Percentiles rank a stretch among this genome's conserved stretches.
Evolutionary conservation across 768 basidiomycete species (phyloP).

Genomic region (Pholiota molesta): DNA sequence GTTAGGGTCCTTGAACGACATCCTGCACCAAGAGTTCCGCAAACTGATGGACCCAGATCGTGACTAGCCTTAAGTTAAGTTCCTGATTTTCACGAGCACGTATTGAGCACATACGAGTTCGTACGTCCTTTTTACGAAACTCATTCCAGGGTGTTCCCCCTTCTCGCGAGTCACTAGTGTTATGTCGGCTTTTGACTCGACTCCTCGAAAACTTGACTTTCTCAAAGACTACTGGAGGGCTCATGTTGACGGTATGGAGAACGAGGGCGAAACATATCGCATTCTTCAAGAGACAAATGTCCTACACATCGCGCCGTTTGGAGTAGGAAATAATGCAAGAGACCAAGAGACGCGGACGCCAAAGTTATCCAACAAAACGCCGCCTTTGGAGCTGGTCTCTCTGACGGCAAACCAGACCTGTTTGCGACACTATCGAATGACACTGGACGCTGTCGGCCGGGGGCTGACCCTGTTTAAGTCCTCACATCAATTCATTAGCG

Average conservation of each 20-base stretch:
- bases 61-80: too few species aligned
- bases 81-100: too few species aligned
- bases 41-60: too few species aligned
- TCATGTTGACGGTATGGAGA: neutral
- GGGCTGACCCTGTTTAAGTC: slow-evolving; percentile 3
- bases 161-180: too few species aligned
- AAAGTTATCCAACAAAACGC: too few species aligned
- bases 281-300: slow-evolving; percentile 17
- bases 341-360: too few species aligned
- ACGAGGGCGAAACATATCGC: slow-evolving; percentile 26
- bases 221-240: slow-evolving; percentile 32
- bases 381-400: too few species aligned
- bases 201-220: slow-evolving; percentile 20
- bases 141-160: too few species aligned
- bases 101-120: too few species aligned
- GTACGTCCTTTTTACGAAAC: too few species aligned
- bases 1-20: too few species aligned
- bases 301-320: slow-evolving; percentile 24
- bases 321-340: slow-evolving; percentile 24
- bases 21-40: too few species aligned
- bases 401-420: neutral
- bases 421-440: slow-evolving; percentile 11
- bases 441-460: slow-evolving; percentile 6
- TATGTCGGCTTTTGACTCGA: slow-evolving; percentile 22
- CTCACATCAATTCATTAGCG: slow-evolving; percentile 17